Conservation (phyloP, 306 rosid genomes). For the Crataegus laevigata region DNA sequence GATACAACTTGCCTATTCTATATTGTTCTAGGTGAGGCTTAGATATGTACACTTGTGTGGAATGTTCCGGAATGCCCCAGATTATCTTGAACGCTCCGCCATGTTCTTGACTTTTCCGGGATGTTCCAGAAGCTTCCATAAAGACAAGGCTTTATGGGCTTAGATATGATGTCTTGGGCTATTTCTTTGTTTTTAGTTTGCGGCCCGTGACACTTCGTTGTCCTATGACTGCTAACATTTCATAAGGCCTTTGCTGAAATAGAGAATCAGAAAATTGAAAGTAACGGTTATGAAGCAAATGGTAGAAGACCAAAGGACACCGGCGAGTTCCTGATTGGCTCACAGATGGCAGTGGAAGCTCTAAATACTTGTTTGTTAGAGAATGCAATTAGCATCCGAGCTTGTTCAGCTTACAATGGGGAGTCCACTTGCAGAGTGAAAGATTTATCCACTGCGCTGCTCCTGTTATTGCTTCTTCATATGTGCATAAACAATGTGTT, state of each 20-base stretch:
- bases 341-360: conserved; percentile 6
- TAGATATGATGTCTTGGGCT: too few species aligned
- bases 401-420: background rate
- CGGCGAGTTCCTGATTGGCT: background rate
- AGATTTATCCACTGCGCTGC: conserved; percentile 12
- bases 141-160: too few species aligned
- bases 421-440: conserved; percentile 16
- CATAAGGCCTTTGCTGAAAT: background rate
- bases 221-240: background rate
- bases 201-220: too few species aligned
- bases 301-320: background rate
- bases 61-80: too few species aligned
- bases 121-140: too few species aligned
- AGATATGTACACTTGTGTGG: too few species aligned
- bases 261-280: background rate
- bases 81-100: too few species aligned
- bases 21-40: too few species aligned
- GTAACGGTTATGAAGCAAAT: background rate
- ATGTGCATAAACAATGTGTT: conserved; percentile 1
- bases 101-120: too few species aligned
- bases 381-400: conserved; percentile 14
- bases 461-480: conserved; percentile 11
- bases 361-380: conserved; percentile 3
- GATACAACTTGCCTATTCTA: too few species aligned
- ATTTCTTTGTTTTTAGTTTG: too few species aligned